These are phyloP conservation scores for Solanum rostratum DNA, from an alignment of 257 asterid species.

Conservation along the genomic window DNA sequence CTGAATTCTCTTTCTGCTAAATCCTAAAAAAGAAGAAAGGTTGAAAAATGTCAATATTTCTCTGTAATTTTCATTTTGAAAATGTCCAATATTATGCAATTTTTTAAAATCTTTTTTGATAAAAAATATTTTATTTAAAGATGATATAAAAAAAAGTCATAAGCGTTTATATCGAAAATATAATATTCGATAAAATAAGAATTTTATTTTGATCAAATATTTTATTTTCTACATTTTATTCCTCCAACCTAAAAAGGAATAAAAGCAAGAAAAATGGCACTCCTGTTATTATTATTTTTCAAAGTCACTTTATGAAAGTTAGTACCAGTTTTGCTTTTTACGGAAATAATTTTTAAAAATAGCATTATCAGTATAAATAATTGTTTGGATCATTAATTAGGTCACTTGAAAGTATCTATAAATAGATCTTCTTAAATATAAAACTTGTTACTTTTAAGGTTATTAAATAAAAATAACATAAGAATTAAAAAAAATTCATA, in stretches of 20 bases:
- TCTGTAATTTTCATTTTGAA: too few species aligned
- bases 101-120: too few species aligned
- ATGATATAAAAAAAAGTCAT: background rate
- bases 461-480: background rate
- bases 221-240: background rate
- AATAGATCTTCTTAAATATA: constrained; percentile 9
- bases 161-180: background rate
- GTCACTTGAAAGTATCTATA: background rate
- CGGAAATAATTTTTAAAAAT: background rate
- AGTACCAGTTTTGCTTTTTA: background rate
- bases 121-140: background rate
- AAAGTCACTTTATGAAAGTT: background rate
- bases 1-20: too few species aligned
- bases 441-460: background rate
- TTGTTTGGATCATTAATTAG: background rate
- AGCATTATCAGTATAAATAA: background rate
- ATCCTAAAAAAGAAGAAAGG: too few species aligned
- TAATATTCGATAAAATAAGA: background rate
- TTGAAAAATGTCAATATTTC: too few species aligned
- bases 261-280: too few species aligned
- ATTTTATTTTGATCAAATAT: background rate
- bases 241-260: background rate
- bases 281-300: too few species aligned
- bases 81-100: too few species aligned
- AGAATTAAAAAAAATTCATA: background rate